phyloP scores from a whole-genome alignment of 306 rosid genomes.

The Morella rubra region DNA sequence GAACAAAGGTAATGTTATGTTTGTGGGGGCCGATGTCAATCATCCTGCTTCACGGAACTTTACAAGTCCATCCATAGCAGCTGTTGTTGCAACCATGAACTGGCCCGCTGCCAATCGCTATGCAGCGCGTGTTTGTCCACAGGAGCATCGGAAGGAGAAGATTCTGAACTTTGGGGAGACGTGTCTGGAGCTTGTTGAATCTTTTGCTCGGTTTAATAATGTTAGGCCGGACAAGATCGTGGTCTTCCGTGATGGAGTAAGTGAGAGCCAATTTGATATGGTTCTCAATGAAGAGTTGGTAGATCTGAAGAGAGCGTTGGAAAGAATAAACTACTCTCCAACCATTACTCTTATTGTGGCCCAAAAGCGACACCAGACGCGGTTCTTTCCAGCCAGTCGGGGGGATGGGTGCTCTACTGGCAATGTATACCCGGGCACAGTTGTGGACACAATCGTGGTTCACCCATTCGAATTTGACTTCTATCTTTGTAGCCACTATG shows the following conservation, averaged over 20 bases:
- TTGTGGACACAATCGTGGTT: conserved; percentile 59
- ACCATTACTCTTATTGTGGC: conserved; percentile 71
- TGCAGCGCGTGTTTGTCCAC: conserved; percentile 64
- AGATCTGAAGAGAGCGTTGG: conserved; percentile 49
- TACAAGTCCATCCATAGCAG: conserved; percentile 66
- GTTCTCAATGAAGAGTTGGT: conserved; percentile 72
- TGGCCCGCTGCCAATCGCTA: conserved; percentile 88
- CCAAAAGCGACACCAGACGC: conserved; percentile 73
- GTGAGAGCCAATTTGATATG: conserved; percentile 82
- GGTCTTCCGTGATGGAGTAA: conserved; percentile 77
- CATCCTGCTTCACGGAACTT: conserved; percentile 56
- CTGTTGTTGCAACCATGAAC: conserved; percentile 74
- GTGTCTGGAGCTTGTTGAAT: conserved; percentile 60
- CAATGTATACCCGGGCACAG: conserved; percentile 68
- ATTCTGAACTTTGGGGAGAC: conserved; percentile 57
- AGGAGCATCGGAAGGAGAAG: conserved; percentile 50
- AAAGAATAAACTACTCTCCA: conserved; percentile 40
- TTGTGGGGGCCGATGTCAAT: conserved; percentile 85
- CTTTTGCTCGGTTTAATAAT: conserved; percentile 43
- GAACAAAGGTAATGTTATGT: conserved; percentile 60
- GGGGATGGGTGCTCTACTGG: conserved; percentile 43
- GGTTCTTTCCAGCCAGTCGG: conserved; percentile 49
- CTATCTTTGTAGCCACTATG: conserved; percentile 72
- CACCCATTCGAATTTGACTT: conserved; percentile 81
- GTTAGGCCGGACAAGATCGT: conserved; percentile 56